Evolutionary conservation across 345 rosid genomes (phyloP).

Genomic region (Turnera subulata): DNA sequence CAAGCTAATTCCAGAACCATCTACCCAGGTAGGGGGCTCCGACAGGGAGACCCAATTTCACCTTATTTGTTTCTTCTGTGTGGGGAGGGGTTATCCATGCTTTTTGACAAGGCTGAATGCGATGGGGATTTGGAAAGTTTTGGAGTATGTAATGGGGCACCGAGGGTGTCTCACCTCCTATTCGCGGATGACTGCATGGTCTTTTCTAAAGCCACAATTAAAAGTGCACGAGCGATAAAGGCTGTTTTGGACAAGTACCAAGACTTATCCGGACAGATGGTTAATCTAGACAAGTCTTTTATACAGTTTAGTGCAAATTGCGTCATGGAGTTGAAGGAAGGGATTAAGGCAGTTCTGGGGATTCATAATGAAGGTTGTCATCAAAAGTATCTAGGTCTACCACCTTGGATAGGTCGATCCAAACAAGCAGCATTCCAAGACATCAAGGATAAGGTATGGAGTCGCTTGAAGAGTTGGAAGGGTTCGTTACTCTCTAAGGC

Average conservation of each 20-base stretch:
- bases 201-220: neutral
- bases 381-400: neutral
- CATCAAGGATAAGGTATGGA: too few species aligned
- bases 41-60: too few species aligned
- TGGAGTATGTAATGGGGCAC: neutral
- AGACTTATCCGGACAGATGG: neutral
- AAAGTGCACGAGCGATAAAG: neutral
- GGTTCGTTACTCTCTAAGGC: neutral
- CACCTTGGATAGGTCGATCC: neutral
- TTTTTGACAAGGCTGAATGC: too few species aligned
- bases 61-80: too few species aligned
- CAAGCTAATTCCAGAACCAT: too few species aligned
- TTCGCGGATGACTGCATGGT: neutral
- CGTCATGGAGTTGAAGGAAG: neutral
- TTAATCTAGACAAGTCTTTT: neutral
- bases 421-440: neutral
- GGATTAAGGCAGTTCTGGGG: neutral
- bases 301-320: neutral
- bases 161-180: neutral
- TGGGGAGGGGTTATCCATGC: too few species aligned
- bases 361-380: neutral
- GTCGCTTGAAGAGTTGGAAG: neutral
- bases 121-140: too few species aligned
- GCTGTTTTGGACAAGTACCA: neutral
- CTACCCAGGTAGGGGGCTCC: too few species aligned